Evolutionary conservation across 768 basidiomycete genomes (phyloP), one percentile per base, ranked within the genome.

Genomic region (Lactifluus hygrophoroides): DNA sequence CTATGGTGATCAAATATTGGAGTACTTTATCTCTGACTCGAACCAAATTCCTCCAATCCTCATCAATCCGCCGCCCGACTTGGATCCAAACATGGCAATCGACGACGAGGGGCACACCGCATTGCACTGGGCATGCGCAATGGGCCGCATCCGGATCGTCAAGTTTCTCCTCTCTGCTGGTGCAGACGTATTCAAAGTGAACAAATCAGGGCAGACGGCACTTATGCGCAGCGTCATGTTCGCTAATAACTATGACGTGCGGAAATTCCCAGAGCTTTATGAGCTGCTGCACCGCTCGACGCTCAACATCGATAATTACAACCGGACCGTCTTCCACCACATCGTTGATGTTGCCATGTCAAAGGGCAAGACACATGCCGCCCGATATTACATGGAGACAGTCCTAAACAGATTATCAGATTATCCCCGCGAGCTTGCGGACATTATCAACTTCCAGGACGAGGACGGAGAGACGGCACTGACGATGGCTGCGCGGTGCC

Each of bases 161-260:
- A 97, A 97, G 69, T 78, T 97, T 8, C 79, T 99, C 27, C 78
- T 99, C 42, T 88, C 91, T 0, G 90, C 94, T 3, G 94, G 94
- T 19, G 95, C 95, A 14, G 94, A 97, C 69, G 92, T 96, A 63
- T 99, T 95, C 78, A 86, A 89, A 64, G 93, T 94, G 63, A 99
- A 98, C 75, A 90, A 88, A 67, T 83, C 92, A 11, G 96, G 96
- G 3, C 96, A 98, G 72, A 98, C 96, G 14, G 88, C 95, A 1
- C 75, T 99, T 43, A 99, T 99, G 96, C 90, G 96, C 16, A 88
- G 87, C 67, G 96, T 99, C 66, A 98, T 98, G 95, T 99, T 98
- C 71, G 91, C 92, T 50, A 99, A 99, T 72, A 99, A 98, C 70
- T 99, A 99, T 69, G 96, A 99, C 71, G 89, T 98, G 47, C 90